Evolutionary conservation across 2,329 filamentous ascomycete genomes (phyloP), one percentile per base, ranked within the genome.

Genomic region (Emmonsiellopsis sp.): DNA sequence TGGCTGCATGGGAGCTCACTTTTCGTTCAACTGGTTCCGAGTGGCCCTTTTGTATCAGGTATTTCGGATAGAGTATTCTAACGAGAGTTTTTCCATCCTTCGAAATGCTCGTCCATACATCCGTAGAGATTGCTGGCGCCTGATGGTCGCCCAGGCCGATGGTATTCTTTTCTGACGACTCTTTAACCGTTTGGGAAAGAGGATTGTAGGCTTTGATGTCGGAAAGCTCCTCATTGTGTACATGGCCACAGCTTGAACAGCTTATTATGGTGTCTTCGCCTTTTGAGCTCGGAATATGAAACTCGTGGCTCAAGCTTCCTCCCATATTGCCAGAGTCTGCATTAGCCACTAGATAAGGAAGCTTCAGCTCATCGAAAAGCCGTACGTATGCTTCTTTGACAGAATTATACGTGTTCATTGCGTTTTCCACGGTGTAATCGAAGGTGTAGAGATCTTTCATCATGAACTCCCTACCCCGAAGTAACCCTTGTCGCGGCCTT

Each of bases 381-480:
- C 78, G 78, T 10, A 76, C 77, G 66, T 98, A 98, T 1, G 86
- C 86, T 38, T 70, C 68, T 49, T 86, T 82, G 2, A 95, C 89
- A 42, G 83, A 73, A 6, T 81, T 71, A 61, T 98, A 98, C 0
- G 92, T 95, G 49, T 80, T 72, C n/a, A 91, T 74, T 1, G 92
- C 92, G n/a, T 80, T 73, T 30, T 80, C 72, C 0, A 76, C 67
- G 3, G 79, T 85, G 37, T 78, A 73, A 65, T 98, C 93, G 65
- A 98, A 98, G 0, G 91, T 96, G 68, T 98, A 98, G 1, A 98
- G 79, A 68, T 98, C 93, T 70, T 98, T 98, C 93, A 98, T 98
- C 61, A 89, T 73, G 63, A 98, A 98, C 65, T 98, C 93, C 57
- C 90, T 84, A 0, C 89, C 87, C 8, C 93, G 84, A 7, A 98